Base-by-base conservation (phyloP, 2,329 filamentous ascomycete genomes). In the Aspergillus eucalypticola region DNA sequence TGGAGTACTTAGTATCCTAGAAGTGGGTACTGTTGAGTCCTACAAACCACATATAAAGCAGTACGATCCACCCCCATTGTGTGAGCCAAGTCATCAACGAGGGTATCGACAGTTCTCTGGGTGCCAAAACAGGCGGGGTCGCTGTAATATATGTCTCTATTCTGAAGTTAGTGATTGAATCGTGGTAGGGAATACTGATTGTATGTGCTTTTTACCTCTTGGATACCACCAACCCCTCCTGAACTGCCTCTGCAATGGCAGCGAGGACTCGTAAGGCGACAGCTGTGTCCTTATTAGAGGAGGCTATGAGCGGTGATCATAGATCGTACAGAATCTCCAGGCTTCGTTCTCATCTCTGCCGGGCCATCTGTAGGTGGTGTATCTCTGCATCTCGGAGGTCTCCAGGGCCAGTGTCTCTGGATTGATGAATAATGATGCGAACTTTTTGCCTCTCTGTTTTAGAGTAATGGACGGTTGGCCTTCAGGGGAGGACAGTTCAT, bases 71-170 rank as follows among this genome's bases (percentile, higher is more conserved):
- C 80, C 4, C 79, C 79, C 63, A 88, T 83, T 0, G 86, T 88
- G 64, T 79, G 82, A 1, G 86, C 85, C 56, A 89, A 76, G 63
- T 86, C 84, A 67, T 89, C 86, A 10, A 88, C 77, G 56, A 83
- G 83, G 54, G 76, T 77, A 70, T 88, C 83, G 3, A 89, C 85
- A 1, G 82, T 75, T 13, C 73, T 68, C 65, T 89, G 86, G 39
- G 80, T 83, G 42, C 79, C 78, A 66, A 88, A 89, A 8, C 86
- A 78, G 42, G 79, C 78, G 1, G 86, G 84, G 62, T 88, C 84
- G 53, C 80, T 82, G 68, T 89, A 89, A 66, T 85, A 89, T 29
- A 89, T 83, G 64, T 88, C 86, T 62, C 86, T 88, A 38, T 2
- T 1, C 1, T 3, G 3, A 6, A 4, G n/a, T 55, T 35, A 55